A percentile compares a stretch with the other conserved stretches of the same genome.
These are phyloP conservation scores for Tulasnella calospora DNA, from an alignment of 768 basidiomycete species.

Conservation along the genomic window DNA sequence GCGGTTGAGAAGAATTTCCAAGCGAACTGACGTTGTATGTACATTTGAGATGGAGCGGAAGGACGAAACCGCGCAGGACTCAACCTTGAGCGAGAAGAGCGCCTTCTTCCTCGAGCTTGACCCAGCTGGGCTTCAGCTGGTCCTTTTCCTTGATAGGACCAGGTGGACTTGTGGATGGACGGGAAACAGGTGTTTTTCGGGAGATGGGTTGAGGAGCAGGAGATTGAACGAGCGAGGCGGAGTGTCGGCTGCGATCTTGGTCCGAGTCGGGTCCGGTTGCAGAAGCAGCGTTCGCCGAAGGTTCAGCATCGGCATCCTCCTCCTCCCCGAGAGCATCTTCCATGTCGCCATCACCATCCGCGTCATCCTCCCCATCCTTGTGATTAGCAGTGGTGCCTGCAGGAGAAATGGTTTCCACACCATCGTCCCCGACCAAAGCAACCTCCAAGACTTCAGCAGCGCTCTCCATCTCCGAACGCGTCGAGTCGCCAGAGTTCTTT, in stretches of 20 bases:
- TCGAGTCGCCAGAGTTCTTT: constrained; percentile 11
- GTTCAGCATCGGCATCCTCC: constrained; percentile 17
- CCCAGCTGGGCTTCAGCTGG: background rate
- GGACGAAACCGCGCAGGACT: background rate
- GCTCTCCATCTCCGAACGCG: constrained; percentile 3
- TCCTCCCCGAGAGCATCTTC: constrained; percentile 22
- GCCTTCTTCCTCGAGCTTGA: constrained; percentile 20
- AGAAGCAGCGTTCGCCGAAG: background rate
- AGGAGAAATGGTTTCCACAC: background rate
- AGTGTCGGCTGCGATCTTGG: background rate
- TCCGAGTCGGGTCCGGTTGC: background rate
- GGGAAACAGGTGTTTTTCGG: background rate
- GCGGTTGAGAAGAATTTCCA: background rate
- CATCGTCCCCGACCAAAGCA: background rate
- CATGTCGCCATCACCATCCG: constrained; percentile 20
- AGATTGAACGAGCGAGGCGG: background rate
- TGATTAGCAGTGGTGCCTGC: constrained; percentile 14
- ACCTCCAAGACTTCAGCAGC: constrained; percentile 14
- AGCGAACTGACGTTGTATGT: background rate
- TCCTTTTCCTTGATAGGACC: background rate
- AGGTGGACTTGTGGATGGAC: background rate
- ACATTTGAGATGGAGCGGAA: background rate
- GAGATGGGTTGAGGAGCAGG: background rate
- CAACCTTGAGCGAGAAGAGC: background rate
- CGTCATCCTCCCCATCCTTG: constrained; percentile 26